Percentiles rank a stretch among this genome's conserved stretches.
Evolutionary conservation across 768 basidiomycete genomes (phyloP).

Genomic region (Leccinum variicolor): DNA sequence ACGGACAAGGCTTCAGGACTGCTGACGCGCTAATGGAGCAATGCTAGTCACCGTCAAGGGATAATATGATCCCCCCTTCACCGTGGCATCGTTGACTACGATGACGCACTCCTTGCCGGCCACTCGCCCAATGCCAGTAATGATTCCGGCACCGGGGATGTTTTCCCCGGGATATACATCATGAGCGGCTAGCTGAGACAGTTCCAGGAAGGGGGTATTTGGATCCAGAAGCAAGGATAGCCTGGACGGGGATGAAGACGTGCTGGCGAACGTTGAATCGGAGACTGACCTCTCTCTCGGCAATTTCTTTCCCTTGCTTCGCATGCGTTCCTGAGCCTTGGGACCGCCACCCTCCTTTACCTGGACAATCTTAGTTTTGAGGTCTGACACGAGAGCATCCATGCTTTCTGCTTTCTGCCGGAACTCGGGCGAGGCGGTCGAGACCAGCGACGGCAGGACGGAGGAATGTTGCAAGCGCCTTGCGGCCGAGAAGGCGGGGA

Average conservation of each 20-base stretch:
- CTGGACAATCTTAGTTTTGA: constrained; percentile 55
- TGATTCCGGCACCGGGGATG: constrained; percentile 86
- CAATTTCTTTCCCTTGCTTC: constrained; percentile 73
- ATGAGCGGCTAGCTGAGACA: constrained; percentile 82
- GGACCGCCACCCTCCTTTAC: constrained; percentile 71
- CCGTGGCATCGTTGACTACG: constrained; percentile 92
- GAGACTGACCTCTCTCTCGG: constrained; percentile 72
- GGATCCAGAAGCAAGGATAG: constrained; percentile 76
- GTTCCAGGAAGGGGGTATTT: constrained; percentile 84
- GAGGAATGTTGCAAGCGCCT: constrained; percentile 60
- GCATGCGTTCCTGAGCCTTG: constrained; percentile 74
- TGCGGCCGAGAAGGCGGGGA: constrained; percentile 3
- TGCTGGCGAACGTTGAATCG: background rate
- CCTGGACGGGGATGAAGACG: constrained; percentile 36
- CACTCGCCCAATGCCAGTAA: constrained; percentile 81
- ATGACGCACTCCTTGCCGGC: constrained; percentile 82
- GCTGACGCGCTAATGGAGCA: background rate
- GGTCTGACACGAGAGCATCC: constrained; percentile 62
- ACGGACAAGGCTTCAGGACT: constrained; percentile 1
- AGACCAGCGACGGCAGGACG: constrained; percentile 69
- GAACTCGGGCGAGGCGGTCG: constrained; percentile 71
- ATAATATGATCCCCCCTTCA: constrained; percentile 91
- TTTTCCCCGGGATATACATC: constrained; percentile 74
- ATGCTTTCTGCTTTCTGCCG: constrained; percentile 61
- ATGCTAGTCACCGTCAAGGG: constrained; percentile 64